Evolutionary conservation across 2,329 filamentous ascomycete genomes (phyloP).

Genomic region (Tolypocladium cylindrosporum): DNA sequence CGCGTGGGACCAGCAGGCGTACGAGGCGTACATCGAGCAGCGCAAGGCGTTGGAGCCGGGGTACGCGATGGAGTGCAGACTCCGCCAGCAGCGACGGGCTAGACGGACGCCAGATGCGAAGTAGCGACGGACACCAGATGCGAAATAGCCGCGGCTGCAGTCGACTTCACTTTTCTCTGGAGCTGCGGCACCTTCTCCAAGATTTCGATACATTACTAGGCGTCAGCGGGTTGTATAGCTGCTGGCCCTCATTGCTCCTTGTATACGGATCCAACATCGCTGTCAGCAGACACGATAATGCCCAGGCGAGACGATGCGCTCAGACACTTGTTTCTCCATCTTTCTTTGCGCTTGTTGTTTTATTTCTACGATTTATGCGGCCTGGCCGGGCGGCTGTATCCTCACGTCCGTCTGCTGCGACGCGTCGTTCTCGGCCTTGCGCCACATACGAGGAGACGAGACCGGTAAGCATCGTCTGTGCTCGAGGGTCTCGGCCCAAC

Average conservation of each 20-base stretch:
- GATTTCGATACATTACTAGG: neutral
- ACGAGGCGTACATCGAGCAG: constrained; percentile 39
- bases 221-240: neutral
- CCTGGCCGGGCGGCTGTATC: neutral
- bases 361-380: neutral
- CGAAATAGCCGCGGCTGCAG: neutral
- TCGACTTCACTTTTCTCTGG: neutral
- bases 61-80: constrained; percentile 35
- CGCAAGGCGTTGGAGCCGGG: constrained; percentile 37
- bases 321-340: neutral
- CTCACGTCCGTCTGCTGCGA: neutral
- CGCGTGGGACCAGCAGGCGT: constrained; percentile 30
- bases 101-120: constrained; percentile 12
- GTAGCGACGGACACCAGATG: neutral
- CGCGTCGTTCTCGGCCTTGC: neutral
- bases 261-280: neutral
- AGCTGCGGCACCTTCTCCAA: neutral
- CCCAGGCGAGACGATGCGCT: neutral
- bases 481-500: neutral
- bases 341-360: neutral
- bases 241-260: neutral
- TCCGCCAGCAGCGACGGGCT: constrained; percentile 28
- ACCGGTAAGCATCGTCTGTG: neutral
- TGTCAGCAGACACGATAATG: neutral
- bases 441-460: neutral